phyloP scores from a whole-genome alignment of 306 rosid genomes.

The Coriaria nepalensis region DNA sequence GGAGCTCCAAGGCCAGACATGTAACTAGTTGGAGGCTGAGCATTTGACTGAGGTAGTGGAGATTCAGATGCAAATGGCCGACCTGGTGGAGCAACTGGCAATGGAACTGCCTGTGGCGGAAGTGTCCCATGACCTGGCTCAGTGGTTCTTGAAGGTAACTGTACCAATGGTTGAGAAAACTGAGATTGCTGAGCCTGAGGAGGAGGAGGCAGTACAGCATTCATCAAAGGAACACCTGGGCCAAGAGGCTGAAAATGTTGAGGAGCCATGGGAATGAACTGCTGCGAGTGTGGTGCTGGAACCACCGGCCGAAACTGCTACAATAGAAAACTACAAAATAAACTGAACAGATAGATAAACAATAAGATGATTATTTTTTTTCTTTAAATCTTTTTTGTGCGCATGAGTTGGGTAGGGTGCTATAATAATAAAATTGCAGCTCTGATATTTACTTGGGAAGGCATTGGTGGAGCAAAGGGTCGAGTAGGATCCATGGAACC shows the following conservation, averaged over 20 bases:
- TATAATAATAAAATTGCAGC: no score
- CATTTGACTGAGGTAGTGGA: slow-evolving; percentile 34
- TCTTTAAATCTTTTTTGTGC: no score
- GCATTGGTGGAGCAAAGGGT: slow-evolving; percentile 41
- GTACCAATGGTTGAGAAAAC: slow-evolving; percentile 55
- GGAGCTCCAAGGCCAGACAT: slow-evolving; percentile 46
- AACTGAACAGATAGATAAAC: no score
- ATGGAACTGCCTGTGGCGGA: slow-evolving; percentile 43
- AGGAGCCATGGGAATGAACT: slow-evolving; percentile 51
- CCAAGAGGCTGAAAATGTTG: slow-evolving; percentile 68
- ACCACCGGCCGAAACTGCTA: slow-evolving; percentile 61
- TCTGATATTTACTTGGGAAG: slow-evolving; percentile 51
- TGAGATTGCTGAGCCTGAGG: slow-evolving; percentile 52
- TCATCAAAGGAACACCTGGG: slow-evolving; percentile 49
- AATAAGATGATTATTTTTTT: no score
- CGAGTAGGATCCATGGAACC: slow-evolving; percentile 72
- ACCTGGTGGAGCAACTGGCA: slow-evolving; percentile 50
- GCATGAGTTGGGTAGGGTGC: no score
- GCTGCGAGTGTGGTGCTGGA: slow-evolving; percentile 58
- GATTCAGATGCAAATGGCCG: slow-evolving; percentile 44
- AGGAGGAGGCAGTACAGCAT: slow-evolving; percentile 63
- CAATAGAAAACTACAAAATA: slow-evolving; percentile 1
- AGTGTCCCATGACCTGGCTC: slow-evolving; percentile 41
- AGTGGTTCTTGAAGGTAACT: slow-evolving; percentile 48
- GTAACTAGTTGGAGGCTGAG: slow-evolving; percentile 49